phyloP scores from a whole-genome alignment of 768 basidiomycete genomes.

The Erythrobasidium yunnanense region DNA sequence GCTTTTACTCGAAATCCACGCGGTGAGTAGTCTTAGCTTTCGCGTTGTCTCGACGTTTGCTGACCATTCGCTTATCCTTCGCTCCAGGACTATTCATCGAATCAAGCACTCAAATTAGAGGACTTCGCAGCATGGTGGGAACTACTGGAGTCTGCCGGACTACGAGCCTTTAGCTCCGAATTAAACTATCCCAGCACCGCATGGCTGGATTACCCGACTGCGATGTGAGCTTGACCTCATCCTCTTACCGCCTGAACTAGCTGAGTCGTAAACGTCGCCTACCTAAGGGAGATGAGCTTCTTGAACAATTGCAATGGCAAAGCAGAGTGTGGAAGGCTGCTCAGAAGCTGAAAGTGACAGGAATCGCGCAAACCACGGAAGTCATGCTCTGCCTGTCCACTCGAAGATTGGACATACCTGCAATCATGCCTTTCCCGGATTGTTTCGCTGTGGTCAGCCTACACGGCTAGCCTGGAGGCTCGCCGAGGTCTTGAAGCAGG shows the following conservation, averaged over 20 bases:
- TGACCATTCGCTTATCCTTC: too few species aligned
- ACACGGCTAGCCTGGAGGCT: too few species aligned
- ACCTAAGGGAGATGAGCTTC: not conserved
- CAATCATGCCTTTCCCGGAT: not conserved
- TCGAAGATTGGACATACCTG: too few species aligned
- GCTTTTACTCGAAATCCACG: constrained; percentile 60
- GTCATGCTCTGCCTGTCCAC: too few species aligned
- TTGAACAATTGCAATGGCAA: constrained; percentile 22
- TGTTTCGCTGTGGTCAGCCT: too few species aligned
- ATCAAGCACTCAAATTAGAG: constrained; percentile 45
- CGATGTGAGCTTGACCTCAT: constrained; percentile 11
- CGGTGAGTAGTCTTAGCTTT: too few species aligned
- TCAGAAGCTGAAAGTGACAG: not conserved
- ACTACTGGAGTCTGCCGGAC: constrained; percentile 54
- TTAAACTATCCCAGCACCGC: constrained; percentile 36
- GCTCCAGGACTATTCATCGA: constrained; percentile 44
- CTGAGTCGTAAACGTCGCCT: not conserved
- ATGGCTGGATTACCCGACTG: constrained; percentile 4
- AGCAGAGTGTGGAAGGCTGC: constrained; percentile 5
- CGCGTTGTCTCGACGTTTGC: too few species aligned
- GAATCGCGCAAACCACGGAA: not conserved
- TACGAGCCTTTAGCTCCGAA: constrained; percentile 64
- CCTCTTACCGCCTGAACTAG: not conserved
- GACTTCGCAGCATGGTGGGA: constrained; percentile 67
- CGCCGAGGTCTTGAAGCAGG: too few species aligned